Evolutionary conservation across 805 yeast species (phyloP).

Genomic region (Candida railenensis): DNA sequence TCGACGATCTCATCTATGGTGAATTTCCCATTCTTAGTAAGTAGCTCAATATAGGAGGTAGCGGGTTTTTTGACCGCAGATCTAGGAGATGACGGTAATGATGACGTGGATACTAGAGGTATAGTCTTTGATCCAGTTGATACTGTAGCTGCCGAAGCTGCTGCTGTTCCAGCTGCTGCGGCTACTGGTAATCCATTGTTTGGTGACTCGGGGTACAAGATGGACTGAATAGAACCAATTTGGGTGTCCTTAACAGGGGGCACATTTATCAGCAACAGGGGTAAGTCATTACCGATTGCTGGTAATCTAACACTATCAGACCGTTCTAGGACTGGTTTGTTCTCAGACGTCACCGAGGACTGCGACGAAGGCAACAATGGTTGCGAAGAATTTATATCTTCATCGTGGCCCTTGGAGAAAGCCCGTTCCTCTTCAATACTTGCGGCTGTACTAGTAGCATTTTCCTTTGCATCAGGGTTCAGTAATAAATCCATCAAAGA

Average conservation of each 20-base stretch:
- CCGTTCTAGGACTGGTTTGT: background rate
- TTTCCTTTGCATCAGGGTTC: background rate
- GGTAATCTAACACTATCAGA: background rate
- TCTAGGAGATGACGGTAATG: background rate
- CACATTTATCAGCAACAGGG: background rate
- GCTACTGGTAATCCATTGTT: background rate
- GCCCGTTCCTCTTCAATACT: background rate
- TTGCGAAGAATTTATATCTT: background rate
- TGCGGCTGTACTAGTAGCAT: background rate
- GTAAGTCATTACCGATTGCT: background rate
- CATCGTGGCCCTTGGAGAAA: background rate
- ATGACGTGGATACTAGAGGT: background rate
- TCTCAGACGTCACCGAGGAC: background rate
- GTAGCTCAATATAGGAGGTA: background rate
- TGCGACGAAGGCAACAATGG: background rate
- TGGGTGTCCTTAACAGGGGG: background rate
- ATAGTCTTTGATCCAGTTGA: background rate
- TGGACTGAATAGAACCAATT: background rate
- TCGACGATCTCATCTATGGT: slow-evolving; percentile 24
- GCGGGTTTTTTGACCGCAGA: background rate
- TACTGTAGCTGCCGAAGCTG: background rate
- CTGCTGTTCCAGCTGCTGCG: background rate
- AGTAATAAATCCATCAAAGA: background rate
- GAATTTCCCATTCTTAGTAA: slow-evolving; percentile 6
- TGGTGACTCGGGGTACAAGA: background rate